Base-by-base conservation (phyloP, 805 yeast species). In the Lipomyces oligophaga region DNA sequence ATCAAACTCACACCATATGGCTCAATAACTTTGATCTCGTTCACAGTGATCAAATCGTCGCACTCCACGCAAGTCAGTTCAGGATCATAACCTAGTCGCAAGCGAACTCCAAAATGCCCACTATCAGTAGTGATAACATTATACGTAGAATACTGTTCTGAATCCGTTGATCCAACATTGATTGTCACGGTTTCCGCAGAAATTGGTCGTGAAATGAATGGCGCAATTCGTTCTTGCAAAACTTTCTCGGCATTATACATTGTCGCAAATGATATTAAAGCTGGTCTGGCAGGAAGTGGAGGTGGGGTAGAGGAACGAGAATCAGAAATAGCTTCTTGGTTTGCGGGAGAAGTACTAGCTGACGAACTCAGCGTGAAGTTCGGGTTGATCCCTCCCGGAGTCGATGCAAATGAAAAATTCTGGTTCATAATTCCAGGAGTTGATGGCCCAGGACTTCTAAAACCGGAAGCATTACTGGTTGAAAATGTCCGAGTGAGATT, bases 181-280 rank as follows among this genome's bases (percentile, higher is more conserved):
- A 87, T 67, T 0, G 67, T 66, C 4, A 84, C 50, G 21, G 75
- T 77, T 0, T 82, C 73, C 44, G 71, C 71, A 1, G 86, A 75
- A 8, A 88, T 70, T 3, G 82, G 75, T 41, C 82, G 72, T 0
- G 88, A 81, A 41, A 87, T 73, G 50, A 89, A 83, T 2, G 81
- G 80, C 8, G 80, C 73, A 47, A 88, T 69, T 49, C 97, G 69
- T 36, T 79, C 80, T 51, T 74, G 77, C 30, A 88, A 68, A 0
- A 73, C 65, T 6, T 70, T 76, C 44, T 80, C 85, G 24, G 60
- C 54, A 21, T 43, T 55, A 22, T 55, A 55, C 18, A 38, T 30
- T 18, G 53, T 44, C n/a, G 45, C 30, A 35, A 54, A 52, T 10
- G 54, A 47, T 22, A 52, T 47, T 31, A 54, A 37, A 5, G 43